Base-by-base conservation (phyloP, 2,329 filamentous ascomycete genomes). In the Nemania sp. region DNA sequence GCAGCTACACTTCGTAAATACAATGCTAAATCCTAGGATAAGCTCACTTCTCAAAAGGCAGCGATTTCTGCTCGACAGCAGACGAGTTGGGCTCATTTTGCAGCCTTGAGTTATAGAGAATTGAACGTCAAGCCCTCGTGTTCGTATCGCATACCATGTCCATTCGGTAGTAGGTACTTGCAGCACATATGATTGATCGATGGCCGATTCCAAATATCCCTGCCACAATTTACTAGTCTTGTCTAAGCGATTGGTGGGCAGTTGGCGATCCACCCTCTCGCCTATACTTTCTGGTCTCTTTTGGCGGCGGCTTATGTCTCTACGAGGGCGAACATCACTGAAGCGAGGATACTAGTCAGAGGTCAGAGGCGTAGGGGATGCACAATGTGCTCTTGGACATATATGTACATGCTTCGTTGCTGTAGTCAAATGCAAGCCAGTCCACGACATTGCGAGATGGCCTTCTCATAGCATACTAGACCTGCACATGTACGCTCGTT, bases 191-290 rank as follows among this genome's bases (percentile, higher is more conserved):
- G 25, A 29, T 29, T 7, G 25, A 39, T 40, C 18, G 40, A 51
- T 59, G 55, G 29, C 35, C 29, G 56, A 56, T 62, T 59, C 48
- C 56, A 59, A 62, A 62, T 62, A 56, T 52, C 43, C 60, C 29
- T 49, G 52, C 35, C 21, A 32, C 25, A n/a, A 3, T 29, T 7
- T 4, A 39, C 46, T 37, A 53, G 37, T 29, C 39, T 20, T 55
- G 52, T 52, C 47, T 62, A 62, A 59, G 60, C 56, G 60, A 59
- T 56, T 51, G 51, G 60, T 48, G 55, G 25, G 29, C 49, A 15
- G 9, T 29, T 25, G 39, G 42, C 18, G 40, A 46, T 50, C 45
- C 25, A 48, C 50, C 49, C 20, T 17, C 25, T 48, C 35, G 20
- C 17, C 51, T 45, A 10, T 32, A 43, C 6, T 21, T 34, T 55